A percentile compares a stretch with the other conserved stretches of the same genome.
These are phyloP conservation scores for Psilocybe sp. DNA, from an alignment of 768 basidiomycete species.

Conservation along the genomic window DNA sequence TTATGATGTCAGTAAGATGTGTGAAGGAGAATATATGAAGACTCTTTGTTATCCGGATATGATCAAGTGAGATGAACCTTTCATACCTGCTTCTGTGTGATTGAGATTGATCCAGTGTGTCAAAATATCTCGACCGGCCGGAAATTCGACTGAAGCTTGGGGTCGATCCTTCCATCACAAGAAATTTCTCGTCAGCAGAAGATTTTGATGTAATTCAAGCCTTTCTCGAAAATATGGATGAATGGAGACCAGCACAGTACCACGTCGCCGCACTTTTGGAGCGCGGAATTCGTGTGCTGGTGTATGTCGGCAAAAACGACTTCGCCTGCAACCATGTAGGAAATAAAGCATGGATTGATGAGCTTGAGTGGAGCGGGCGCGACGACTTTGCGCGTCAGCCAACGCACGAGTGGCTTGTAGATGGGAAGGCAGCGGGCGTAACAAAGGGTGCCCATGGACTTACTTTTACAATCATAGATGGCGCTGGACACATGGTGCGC, in stretches of 20 bases:
- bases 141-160: constrained; percentile 56
- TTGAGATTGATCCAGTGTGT: constrained; percentile 42
- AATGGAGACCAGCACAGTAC: constrained; percentile 41
- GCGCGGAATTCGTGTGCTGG: constrained; percentile 62
- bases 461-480: constrained; percentile 61
- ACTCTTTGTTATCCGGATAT: constrained; percentile 56
- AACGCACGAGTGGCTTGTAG: constrained; percentile 56
- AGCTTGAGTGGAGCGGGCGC: constrained; percentile 69
- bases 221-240: constrained; percentile 47
- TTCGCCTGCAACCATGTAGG: constrained; percentile 77
- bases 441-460: constrained; percentile 42
- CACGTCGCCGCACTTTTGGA: constrained; percentile 70
- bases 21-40: constrained; percentile 43
- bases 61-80: constrained; percentile 24
- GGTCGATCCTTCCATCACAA: constrained; percentile 44
- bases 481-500: constrained; percentile 70
- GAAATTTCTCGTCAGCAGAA: constrained; percentile 34
- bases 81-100: not conserved
- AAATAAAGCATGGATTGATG: constrained; percentile 67
- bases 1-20: constrained; percentile 67
- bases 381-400: constrained; percentile 34
- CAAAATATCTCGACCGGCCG: constrained; percentile 58
- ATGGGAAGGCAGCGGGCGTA: constrained; percentile 38
- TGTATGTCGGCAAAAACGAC: constrained; percentile 69
- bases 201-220: constrained; percentile 36